Evolutionary conservation across 2,329 filamentous ascomycete genomes (phyloP).

Genomic region (Exophiala calicioides): DNA sequence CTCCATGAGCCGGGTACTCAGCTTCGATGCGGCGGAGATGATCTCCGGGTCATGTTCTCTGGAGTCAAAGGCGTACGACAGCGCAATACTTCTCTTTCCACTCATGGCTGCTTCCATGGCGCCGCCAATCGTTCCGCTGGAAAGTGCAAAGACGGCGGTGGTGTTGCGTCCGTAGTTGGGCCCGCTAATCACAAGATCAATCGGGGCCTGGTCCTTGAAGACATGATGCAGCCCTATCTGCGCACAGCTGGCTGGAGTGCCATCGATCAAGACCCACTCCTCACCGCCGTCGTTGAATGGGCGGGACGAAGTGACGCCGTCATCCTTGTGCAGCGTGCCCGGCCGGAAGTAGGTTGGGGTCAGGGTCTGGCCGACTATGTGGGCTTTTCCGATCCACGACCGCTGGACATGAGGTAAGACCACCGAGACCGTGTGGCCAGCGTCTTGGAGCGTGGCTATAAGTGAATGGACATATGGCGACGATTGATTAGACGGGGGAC

Average conservation of each 20-base stretch:
- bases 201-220: constrained; percentile 68
- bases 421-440: constrained; percentile 86
- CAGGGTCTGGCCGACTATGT: constrained; percentile 86
- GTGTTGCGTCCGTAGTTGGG: constrained; percentile 84
- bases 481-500: constrained; percentile 73
- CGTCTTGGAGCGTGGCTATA: constrained; percentile 65
- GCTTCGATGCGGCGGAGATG: constrained; percentile 73
- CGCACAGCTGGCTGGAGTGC: constrained; percentile 77
- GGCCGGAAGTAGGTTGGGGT: constrained; percentile 82
- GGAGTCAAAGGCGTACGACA: constrained; percentile 88
- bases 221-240: constrained; percentile 82
- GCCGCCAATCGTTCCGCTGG: constrained; percentile 74
- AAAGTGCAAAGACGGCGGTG: constrained; percentile 75
- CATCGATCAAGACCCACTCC: constrained; percentile 80
- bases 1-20: constrained; percentile 76
- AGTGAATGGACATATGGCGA: constrained; percentile 80
- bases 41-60: constrained; percentile 79
- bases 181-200: constrained; percentile 76
- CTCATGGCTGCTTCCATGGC: constrained; percentile 77
- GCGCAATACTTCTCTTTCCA: constrained; percentile 69
- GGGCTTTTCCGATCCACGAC: constrained; percentile 98
- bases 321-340: constrained; percentile 60
- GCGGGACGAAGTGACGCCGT: constrained; percentile 67
- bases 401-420: constrained; percentile 88
- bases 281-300: constrained; percentile 59